A percentile compares a stretch with the other conserved stretches of the same genome.
Conservation (phyloP, 1,139 yeast species). For the Sugiyamaella pinicola region DNA sequence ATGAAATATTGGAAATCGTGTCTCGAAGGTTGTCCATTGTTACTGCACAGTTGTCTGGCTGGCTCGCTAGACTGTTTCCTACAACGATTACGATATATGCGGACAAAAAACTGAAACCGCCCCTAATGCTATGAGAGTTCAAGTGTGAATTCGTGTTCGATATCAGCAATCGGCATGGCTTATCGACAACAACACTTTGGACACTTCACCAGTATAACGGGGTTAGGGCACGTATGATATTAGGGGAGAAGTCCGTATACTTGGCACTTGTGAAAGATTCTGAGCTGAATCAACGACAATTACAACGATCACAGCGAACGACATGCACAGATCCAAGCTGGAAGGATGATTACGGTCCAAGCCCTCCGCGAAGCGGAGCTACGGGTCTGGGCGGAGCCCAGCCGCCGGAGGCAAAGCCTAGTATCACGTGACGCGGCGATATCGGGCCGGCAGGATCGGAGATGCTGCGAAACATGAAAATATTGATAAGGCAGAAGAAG, state of each 20-base stretch:
- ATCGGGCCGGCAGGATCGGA: too few species aligned
- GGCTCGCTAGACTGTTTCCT: neutral
- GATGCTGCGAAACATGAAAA: too few species aligned
- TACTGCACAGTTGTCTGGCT: neutral
- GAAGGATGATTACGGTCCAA: too few species aligned
- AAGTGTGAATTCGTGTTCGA: neutral
- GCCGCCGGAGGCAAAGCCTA: too few species aligned
- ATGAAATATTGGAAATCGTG: constrained; percentile 75
- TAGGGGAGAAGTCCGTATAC: constrained; percentile 1
- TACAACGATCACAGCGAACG: too few species aligned
- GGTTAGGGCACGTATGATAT: neutral
- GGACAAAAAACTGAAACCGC: neutral
- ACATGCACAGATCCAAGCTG: too few species aligned
- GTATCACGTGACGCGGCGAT: too few species aligned
- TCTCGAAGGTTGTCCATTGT: constrained; percentile 68
- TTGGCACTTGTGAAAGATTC: neutral
- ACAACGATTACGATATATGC: neutral
- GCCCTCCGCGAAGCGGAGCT: too few species aligned
- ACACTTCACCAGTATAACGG: constrained; percentile 6
- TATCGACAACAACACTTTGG: neutral
- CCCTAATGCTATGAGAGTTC: neutral
- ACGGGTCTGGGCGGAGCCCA: too few species aligned
- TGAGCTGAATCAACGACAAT: too few species aligned
- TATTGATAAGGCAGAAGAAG: too few species aligned
- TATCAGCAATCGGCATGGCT: constrained; percentile 1